phyloP scores from a whole-genome alignment of 176 grass and related monocot species.

The Triticum dicoccoides region DNA sequence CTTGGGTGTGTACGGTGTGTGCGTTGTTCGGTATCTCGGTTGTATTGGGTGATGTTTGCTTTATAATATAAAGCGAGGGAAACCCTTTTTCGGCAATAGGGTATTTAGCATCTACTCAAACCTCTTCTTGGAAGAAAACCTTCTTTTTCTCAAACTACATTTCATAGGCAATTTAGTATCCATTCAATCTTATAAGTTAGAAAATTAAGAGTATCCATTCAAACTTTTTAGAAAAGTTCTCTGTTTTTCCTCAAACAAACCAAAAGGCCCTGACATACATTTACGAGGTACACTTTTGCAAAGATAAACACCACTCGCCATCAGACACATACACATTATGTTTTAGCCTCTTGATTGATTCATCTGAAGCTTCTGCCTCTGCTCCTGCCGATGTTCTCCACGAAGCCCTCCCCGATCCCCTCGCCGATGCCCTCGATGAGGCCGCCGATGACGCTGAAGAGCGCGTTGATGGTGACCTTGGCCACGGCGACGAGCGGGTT shows the following conservation, averaged over 20 bases:
- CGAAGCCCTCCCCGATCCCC: conserved; percentile 48
- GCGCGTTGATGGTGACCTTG: conserved; percentile 51
- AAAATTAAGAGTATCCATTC: background rate
- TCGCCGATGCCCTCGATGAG: conserved; percentile 59
- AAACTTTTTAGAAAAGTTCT: background rate
- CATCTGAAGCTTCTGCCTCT: conserved; percentile 43
- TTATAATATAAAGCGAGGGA: no score
- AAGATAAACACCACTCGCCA: background rate
- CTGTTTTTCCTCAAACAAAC: background rate
- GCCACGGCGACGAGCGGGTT: conserved; percentile 37
- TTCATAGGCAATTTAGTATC: background rate
- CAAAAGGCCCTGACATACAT: background rate
- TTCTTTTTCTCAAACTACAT: background rate
- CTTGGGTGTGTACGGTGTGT: no score
- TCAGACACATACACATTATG: no score
- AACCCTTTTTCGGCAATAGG: no score
- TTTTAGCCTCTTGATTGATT: background rate
- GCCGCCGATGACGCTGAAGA: conserved; percentile 60
- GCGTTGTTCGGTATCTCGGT: no score
- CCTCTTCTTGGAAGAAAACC: no score
- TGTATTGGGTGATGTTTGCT: no score
- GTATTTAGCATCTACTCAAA: no score
- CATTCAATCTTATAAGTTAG: background rate
- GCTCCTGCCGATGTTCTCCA: conserved; percentile 40
- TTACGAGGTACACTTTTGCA: background rate